Evolutionary conservation across 257 asterid genomes (phyloP), one percentile per base, ranked within the genome.

Genomic region (Vinca minor): DNA sequence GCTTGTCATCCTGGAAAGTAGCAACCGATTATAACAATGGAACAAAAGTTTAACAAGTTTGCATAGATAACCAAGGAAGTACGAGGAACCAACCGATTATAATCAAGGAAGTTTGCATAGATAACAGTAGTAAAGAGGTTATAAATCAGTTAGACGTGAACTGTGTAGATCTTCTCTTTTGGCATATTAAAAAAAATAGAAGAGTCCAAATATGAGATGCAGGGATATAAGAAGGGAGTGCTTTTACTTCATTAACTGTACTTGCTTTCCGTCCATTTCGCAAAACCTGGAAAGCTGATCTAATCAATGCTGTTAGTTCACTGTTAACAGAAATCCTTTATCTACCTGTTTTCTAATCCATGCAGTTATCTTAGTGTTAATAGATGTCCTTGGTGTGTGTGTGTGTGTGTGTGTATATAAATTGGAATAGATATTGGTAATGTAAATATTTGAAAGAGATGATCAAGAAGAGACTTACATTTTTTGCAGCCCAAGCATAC

Each of bases 401-500:
- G n/a, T n/a, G n/a, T n/a, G n/a, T n/a, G n/a, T n/a, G n/a, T n/a
- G n/a, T n/a, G n/a, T n/a, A 46, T 18, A 46, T 46, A n/a, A 32
- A 26, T 29, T 10, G 38, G 14, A 14, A 44, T 59, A n/a, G 47
- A 47, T 5, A 31, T 10, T 8, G 14, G 50, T 25, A 23, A 57
- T 25, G 46, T 20, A n/a, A n/a, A n/a, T n/a, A n/a, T n/a, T n/a
- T n/a, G n/a, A n/a, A n/a, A n/a, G n/a, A n/a, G n/a, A n/a, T n/a
- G n/a, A n/a, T n/a, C n/a, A n/a, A n/a, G n/a, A n/a, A 1, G 39
- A 63, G 36, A 48, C 50, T 44, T 68, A 90, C 98, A 96, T 91
- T 96, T 78, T 82, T 80, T 78, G 86, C 89, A 71, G 54, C 74
- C 98, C 98, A 91, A 41, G 80, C 85, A 79, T 80, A 88, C 67